phyloP scores from a whole-genome alignment of 2,329 filamentous ascomycete genomes.

The Fusarium pininemorale region DNA sequence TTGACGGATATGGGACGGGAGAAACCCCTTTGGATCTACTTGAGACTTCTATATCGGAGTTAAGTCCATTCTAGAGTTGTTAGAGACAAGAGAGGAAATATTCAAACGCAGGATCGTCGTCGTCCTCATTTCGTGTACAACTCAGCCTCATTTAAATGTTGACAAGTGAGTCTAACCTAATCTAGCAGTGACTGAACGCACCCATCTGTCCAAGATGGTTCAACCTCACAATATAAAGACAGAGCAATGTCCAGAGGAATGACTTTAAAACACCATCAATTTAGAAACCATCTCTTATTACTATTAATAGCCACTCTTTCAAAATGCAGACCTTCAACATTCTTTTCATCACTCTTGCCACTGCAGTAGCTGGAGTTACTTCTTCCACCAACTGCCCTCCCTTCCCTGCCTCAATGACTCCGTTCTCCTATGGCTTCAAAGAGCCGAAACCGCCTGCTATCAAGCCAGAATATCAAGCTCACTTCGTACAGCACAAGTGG shows the following conservation, averaged over 20 bases:
- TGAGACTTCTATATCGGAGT: rapidly evolving
- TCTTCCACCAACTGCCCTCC: constrained; percentile 17
- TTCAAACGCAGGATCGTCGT: neutral
- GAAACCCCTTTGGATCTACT: neutral
- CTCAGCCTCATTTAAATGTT: neutral
- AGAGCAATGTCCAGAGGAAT: no score
- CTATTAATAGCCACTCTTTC: rapidly evolving
- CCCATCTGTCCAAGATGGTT: neutral
- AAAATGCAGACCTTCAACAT: neutral
- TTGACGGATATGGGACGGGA: neutral
- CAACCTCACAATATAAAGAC: neutral
- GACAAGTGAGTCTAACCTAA: neutral
- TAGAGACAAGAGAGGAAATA: neutral
- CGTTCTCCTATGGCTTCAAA: constrained; percentile 46
- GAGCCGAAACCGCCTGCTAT: constrained; percentile 47
- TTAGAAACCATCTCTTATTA: neutral
- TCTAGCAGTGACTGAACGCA: constrained; percentile 5
- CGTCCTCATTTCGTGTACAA: neutral
- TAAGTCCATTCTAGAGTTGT: no score
- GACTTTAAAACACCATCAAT: rapidly evolving
- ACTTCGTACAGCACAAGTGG: constrained; percentile 52
- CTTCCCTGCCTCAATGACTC: constrained; percentile 40
- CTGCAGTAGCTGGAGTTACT: neutral
- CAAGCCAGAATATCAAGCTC: constrained; percentile 45
- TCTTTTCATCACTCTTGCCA: neutral